Base-by-base conservation (phyloP, 805 yeast species). In the Monosporozyma unispora region DNA sequence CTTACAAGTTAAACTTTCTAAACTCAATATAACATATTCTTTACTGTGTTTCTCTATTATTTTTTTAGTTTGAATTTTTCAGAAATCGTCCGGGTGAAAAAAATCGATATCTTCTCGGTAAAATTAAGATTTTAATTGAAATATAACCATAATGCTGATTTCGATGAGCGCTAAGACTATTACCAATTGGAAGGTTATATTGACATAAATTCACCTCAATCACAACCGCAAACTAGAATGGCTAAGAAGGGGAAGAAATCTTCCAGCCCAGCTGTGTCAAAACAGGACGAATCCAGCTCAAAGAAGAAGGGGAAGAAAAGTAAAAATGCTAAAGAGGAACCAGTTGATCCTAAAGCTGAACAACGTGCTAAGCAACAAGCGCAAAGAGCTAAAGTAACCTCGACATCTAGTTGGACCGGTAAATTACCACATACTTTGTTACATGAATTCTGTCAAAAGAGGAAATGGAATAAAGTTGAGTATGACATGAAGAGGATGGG, bases 361-460 rank as follows among this genome's bases (percentile, higher is more conserved):
- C 57, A 48, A n/a, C 53, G 47, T 35, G 59, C 48, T 31, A 50
- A 60, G 16, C 57, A 60, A 48, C 70, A 67, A 45, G 64, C 59
- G 47, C 52, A 69, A 53, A 61, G 81, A 55, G 63, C 76, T 27
- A 67, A 74, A n/a, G 84, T 81, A 0, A 76, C 85, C 0, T 82
- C 84, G 14, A 77, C 84, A 35, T 70, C 81, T 43, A 87, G 91
- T 27, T 89, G 96, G 96, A 89, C 96, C 0, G 99, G 99, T 1
- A 91, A 91, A 59, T 71, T 91, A 14, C 98, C 99, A 0, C 88
- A 86, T 2, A 81, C 93, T 0, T 67, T 91, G 16, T 74, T 91
- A 4, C 87, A 87, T 59, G 99, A 91, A 60, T 83, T 81, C 54
- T 85, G 93, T 54, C 96, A 87, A 63, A 85, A 83, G 62, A 80